phyloP scores from a whole-genome alignment of 306 rosid species.

The Quercus robur region DNA sequence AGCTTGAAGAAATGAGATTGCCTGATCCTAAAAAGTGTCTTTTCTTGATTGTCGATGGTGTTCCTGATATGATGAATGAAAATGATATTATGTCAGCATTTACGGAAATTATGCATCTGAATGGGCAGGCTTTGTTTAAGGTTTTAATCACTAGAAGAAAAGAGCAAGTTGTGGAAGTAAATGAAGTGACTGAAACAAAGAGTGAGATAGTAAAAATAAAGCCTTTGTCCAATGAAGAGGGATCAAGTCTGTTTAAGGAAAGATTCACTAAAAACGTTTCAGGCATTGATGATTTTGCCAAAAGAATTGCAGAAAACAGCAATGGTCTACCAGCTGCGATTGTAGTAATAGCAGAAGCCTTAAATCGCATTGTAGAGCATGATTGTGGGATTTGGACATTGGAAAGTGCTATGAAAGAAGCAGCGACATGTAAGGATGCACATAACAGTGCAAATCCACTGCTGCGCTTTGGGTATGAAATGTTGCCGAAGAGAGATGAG shows the following conservation, averaged over 20 bases:
- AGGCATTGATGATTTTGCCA: background rate
- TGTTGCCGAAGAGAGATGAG: background rate
- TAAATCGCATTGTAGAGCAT: constrained; percentile 1
- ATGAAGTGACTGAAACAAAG: background rate
- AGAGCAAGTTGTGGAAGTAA: too few species aligned
- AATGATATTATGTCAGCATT: background rate
- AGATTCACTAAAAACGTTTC: background rate
- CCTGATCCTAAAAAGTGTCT: background rate
- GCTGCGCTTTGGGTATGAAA: constrained; percentile 11
- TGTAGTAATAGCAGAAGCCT: constrained; percentile 2
- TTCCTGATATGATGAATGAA: background rate
- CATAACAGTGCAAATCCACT: background rate
- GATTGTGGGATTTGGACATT: background rate
- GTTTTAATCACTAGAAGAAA: constrained; percentile 19
- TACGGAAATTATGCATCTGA: background rate
- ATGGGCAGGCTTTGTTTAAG: background rate
- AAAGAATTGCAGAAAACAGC: too few species aligned
- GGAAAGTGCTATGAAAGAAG: constrained; percentile 10
- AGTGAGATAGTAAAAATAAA: background rate
- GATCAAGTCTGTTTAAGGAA: background rate
- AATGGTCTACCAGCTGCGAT: constrained; percentile 7
- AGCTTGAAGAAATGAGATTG: background rate
- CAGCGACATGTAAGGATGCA: background rate
- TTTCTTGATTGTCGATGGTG: constrained; percentile 29
- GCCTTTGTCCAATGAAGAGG: background rate